Conservation (phyloP, 2,329 filamentous ascomycete species). For the Fusarium mangiferae region DNA sequence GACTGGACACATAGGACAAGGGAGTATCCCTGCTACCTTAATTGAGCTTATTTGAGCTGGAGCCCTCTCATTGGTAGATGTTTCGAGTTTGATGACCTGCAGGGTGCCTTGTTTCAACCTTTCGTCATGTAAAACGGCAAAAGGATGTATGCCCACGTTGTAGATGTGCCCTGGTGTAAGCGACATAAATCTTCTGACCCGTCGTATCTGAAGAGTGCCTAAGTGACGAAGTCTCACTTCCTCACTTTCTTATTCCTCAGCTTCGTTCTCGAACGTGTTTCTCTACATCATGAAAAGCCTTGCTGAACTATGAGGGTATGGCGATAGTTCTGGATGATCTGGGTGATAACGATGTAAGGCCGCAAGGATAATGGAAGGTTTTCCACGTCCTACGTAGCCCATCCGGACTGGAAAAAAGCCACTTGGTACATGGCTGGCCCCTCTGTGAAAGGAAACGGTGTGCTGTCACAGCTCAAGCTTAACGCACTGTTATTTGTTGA, state of each 20-base stretch:
- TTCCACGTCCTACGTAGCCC: neutral
- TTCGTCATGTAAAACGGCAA: neutral
- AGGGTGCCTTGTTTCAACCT: conserved; percentile 19
- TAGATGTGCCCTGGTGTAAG: neutral
- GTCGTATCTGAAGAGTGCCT: neutral
- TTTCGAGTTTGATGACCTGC: neutral
- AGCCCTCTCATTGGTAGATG: conserved; percentile 1
- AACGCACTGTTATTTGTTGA: neutral
- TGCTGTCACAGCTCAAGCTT: neutral
- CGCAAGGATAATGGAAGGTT: neutral
- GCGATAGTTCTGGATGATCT: neutral
- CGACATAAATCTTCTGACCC: neutral
- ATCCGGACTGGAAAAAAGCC: neutral
- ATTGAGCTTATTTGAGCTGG: conserved; percentile 12
- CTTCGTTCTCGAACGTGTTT: neutral
- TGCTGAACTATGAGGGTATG: neutral
- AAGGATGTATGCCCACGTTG: neutral
- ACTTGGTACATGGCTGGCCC: neutral
- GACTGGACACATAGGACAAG: neutral
- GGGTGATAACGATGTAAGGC: neutral
- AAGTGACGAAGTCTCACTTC: neutral
- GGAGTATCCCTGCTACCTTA: neutral
- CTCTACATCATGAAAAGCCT: neutral
- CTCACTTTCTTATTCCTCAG: neutral
- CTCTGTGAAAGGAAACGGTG: conserved; percentile 7